Base-by-base conservation (phyloP, 2,329 filamentous ascomycete genomes). In the Epicoccum sorghinum region DNA sequence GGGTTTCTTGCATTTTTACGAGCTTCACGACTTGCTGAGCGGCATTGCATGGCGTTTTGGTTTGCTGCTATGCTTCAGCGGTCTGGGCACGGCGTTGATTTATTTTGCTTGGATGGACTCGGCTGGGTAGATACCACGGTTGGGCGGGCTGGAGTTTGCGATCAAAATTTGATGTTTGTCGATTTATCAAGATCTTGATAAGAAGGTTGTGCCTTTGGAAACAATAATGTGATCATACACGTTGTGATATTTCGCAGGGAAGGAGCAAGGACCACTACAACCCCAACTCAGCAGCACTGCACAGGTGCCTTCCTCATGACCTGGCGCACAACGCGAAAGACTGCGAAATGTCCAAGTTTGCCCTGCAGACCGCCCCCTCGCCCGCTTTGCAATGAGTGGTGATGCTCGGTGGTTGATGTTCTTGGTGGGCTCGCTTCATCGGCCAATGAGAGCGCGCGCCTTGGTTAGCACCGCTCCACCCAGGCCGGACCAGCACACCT, bases 41-140 rank as follows among this genome's bases (percentile, higher is more conserved):
- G 61, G 68, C 71, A 73, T 74, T 68, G 62, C 65, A 64, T 58
- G 70, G 70, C 65, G 71, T 73, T 70, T 35, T 47, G 57, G 57
- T 39, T 51, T 50, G 41, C 53, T 45, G 36, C 53, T 37, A 18
- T 48, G 45, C 48, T 41, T 47, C 43, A 22, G 53, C 39, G 33
- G 47, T 51, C 47, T 35, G 23, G 43, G 43, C 39, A 56, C 12
- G 47, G 53, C 43, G 53, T 56, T 47, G 42, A 25, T 32, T 14
- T 22, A 22, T 45, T 44, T 38, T 51, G 24, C 37, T 48, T 56
- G 51, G 50, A 48, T 30, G 48, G 18, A 50, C 54, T 52, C 30
- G 51, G 50, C 55, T 57, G 57, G 60, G 43, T 61, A 62, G 61
- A 69, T 68, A 69, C 62, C 66, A 68, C 53, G 56, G 53, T 57